Percentiles rank a stretch among this genome's conserved stretches.
phyloP scores from a whole-genome alignment of 768 basidiomycete genomes.

The Lyophyllum atratum region DNA sequence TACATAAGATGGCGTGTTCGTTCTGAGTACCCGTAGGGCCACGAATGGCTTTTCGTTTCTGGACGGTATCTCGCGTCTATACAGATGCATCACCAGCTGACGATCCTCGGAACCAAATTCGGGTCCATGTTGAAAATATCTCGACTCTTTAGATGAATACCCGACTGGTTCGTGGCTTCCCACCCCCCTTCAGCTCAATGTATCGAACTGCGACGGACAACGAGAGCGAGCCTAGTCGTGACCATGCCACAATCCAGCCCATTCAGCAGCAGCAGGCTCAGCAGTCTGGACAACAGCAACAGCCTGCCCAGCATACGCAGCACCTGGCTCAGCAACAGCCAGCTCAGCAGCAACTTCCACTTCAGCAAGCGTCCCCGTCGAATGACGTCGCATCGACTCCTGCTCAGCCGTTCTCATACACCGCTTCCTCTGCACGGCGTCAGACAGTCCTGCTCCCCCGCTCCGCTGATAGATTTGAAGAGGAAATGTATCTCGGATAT shows the following conservation, averaged over 20 bases:
- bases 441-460: background rate
- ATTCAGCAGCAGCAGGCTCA: background rate
- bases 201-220: slow-evolving; percentile 13
- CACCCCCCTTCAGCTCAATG: too few species aligned
- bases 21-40: too few species aligned
- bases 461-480: slow-evolving; percentile 8
- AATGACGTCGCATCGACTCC: background rate
- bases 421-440: slow-evolving; percentile 1
- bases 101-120: too few species aligned
- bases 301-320: too few species aligned
- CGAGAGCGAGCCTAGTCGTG: slow-evolving; percentile 6
- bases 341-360: background rate
- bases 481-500: slow-evolving; percentile 1
- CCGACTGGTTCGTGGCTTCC: too few species aligned
- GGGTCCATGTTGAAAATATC: too few species aligned
- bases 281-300: background rate
- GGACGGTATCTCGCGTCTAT: too few species aligned
- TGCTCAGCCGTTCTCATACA: background rate
- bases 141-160: too few species aligned
- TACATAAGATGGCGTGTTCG: too few species aligned
- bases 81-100: too few species aligned
- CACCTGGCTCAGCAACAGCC: too few species aligned
- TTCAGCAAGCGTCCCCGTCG: background rate
- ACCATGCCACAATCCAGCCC: background rate
- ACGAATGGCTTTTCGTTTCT: too few species aligned